These are phyloP conservation scores for Prillingera fragicola DNA, from an alignment of 1,284 basidiomycete genomes.

Conservation along the genomic window DNA sequence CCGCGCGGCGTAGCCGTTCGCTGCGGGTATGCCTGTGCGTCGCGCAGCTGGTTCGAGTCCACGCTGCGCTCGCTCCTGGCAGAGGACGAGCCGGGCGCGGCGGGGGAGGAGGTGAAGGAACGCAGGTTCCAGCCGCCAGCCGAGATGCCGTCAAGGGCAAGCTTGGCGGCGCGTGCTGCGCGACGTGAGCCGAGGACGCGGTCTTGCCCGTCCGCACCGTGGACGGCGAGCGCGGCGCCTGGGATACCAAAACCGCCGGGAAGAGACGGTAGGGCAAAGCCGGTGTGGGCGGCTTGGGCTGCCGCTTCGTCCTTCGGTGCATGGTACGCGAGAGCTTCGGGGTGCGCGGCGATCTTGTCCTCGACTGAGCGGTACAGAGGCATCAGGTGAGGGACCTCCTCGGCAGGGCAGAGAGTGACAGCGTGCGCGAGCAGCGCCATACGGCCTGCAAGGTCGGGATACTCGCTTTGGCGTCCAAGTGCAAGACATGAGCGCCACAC, in stretches of 20 bases:
- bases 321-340: conserved; percentile 6
- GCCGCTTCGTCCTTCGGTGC: neutral
- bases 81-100: neutral
- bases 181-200: conserved; percentile 41
- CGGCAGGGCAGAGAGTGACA: conserved; percentile 77
- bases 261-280: too few relatives aligned
- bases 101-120: conserved; percentile 8
- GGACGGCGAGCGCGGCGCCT: conserved; percentile 8
- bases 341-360: conserved; percentile 12
- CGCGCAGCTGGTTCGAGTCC: neutral
- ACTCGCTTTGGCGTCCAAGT: conserved; percentile 72
- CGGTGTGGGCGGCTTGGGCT: neutral
- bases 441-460: conserved; percentile 61
- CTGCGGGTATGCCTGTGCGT: neutral
- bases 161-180: conserved; percentile 41
- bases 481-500: conserved; percentile 40
- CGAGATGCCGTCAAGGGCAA: conserved; percentile 21
- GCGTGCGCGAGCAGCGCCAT: conserved; percentile 71
- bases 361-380: conserved; percentile 60
- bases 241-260: too few relatives aligned
- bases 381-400: conserved; percentile 67
- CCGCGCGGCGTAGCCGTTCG: neutral
- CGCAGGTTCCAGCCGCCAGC: conserved; percentile 4
- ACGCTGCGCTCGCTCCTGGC: neutral
- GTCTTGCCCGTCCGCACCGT: conserved; percentile 19